Base-by-base conservation (phyloP, 2,329 filamentous ascomycete species). In the Achaetomium macrosporum region DNA sequence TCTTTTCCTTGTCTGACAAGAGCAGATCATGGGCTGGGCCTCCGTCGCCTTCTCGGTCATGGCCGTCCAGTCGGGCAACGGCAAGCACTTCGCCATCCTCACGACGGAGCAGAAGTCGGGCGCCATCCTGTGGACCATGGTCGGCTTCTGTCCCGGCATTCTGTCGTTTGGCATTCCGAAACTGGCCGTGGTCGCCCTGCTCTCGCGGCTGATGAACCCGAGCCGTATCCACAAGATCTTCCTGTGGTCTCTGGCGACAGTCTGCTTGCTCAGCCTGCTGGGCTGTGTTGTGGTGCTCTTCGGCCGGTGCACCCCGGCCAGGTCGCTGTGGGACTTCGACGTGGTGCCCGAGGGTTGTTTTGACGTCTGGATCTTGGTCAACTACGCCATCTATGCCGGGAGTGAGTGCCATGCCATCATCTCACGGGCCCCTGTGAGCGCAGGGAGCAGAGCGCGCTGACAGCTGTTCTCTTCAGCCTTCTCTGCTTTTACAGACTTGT, bases 91-190 rank as follows among this genome's bases (percentile, higher is more conserved):
- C 12, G 60, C 53, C 16, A 54, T 64, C 0, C 59, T 75, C 7
- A 57, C 48, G 0, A 20, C 59, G 5, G 50, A 63, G 0, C 61
- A 72, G 13, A 59, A 69, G 39, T 57, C 61, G 6, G 56, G 55
- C 8, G 63, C 64, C 25, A 61, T 68, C 25, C 53, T 69, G 40
- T 71, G 62, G 56, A 71, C 68, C 5, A 63, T 68, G 15, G 56
- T 66, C 36, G 67, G 64, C 17, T 73, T 73, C 52, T 59, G 63
- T 0, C 66, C 69, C 2, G 69, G 70, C 4, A 59, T 74, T 10
- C 55, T 71, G 53, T 68, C 69, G 2, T 73, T 75, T 50, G 65
- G 57, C 1, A 47, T 73, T 1, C 72, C 72, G 5, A 75, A 75
- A 59, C 62, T 73, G 10, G 71, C 70, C 33, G 70, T 72, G 37